Percentiles rank a stretch among this genome's conserved stretches.
Conservation (phyloP, 2,329 filamentous ascomycete genomes). For the Ophiostoma tasmaniense region DNA sequence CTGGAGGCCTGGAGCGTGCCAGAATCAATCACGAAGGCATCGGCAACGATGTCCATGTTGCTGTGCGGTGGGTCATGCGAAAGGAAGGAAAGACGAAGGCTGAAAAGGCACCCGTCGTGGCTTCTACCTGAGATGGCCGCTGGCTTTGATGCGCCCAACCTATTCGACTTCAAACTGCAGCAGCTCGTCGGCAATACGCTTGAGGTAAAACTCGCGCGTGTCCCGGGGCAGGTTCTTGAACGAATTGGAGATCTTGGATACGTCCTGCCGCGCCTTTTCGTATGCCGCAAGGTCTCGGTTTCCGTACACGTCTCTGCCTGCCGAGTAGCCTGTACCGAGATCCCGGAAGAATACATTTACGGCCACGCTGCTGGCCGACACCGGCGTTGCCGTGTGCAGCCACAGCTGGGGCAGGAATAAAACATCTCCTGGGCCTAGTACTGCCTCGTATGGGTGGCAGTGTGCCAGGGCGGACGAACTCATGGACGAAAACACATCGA, state of each 20-base stretch:
- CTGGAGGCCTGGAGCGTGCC: slow-evolving; percentile 35
- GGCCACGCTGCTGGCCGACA: slow-evolving; percentile 55
- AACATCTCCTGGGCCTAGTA: slow-evolving; percentile 62
- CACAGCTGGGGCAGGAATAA: slow-evolving; percentile 77
- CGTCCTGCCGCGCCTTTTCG: slow-evolving; percentile 67
- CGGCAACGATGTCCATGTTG: slow-evolving; percentile 27
- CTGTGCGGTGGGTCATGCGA: slow-evolving; percentile 18
- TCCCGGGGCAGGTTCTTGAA: slow-evolving; percentile 59
- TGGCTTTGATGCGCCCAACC: not conserved
- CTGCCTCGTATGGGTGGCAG: slow-evolving; percentile 58
- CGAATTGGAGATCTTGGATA: slow-evolving; percentile 55
- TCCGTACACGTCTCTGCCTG: slow-evolving; percentile 76
- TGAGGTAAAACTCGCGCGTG: slow-evolving; percentile 65
- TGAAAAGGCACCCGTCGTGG: not conserved
- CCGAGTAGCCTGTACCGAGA: slow-evolving; percentile 57
- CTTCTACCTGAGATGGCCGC: not conserved
- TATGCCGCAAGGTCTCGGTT: slow-evolving; percentile 80
- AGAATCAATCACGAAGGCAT: slow-evolving; percentile 30
- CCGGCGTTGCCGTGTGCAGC: slow-evolving; percentile 66
- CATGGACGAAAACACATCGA: slow-evolving; percentile 57
- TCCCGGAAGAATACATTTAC: slow-evolving; percentile 87
- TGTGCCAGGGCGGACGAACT: slow-evolving; percentile 31
- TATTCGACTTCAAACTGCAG: slow-evolving; percentile 20
- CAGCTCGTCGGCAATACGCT: slow-evolving; percentile 63
- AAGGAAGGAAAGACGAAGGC: not conserved